Percentiles rank a stretch among this genome's conserved stretches.
Conservation (phyloP, 1,284 basidiomycete species). For the Tranzscheliella williamsii region DNA sequence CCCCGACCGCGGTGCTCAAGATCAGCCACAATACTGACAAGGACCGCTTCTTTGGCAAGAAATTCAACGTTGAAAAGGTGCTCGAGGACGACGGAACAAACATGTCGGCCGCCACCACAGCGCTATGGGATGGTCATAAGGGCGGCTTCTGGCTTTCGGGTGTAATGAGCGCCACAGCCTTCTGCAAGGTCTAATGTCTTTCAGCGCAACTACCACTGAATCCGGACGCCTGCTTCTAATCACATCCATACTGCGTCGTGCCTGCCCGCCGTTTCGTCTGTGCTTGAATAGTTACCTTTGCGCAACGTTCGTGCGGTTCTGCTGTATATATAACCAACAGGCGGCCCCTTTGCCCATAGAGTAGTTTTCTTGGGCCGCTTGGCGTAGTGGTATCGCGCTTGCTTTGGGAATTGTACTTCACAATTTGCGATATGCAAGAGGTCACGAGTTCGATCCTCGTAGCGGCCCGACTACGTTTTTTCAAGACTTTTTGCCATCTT, state of each 20-base stretch:
- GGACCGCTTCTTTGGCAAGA: constrained; percentile 47
- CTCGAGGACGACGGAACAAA: constrained; percentile 41
- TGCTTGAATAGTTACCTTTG: no score
- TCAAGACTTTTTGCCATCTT: background rate
- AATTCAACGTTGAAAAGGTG: constrained; percentile 45
- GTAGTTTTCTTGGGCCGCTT: constrained; percentile 31
- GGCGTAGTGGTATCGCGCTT: constrained; percentile 49
- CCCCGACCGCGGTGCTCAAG: constrained; percentile 33
- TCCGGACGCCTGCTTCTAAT: no score
- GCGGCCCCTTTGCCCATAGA: no score
- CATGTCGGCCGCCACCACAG: constrained; percentile 26
- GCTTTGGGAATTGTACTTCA: constrained; percentile 15
- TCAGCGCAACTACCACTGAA: no score
- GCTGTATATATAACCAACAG: no score
- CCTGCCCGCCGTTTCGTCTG: no score
- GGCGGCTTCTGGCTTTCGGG: constrained; percentile 18
- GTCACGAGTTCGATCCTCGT: constrained; percentile 50
- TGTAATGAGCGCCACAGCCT: no score
- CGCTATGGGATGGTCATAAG: constrained; percentile 18
- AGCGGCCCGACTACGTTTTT: constrained; percentile 16
- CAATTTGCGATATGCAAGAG: constrained; percentile 23
- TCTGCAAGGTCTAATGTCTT: no score
- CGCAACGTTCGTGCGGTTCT: no score
- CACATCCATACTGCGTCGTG: no score
- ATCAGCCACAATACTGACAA: constrained; percentile 37